Base-by-base conservation (phyloP, 2,329 filamentous ascomycete genomes). In the Clonostachys rhizophaga region DNA sequence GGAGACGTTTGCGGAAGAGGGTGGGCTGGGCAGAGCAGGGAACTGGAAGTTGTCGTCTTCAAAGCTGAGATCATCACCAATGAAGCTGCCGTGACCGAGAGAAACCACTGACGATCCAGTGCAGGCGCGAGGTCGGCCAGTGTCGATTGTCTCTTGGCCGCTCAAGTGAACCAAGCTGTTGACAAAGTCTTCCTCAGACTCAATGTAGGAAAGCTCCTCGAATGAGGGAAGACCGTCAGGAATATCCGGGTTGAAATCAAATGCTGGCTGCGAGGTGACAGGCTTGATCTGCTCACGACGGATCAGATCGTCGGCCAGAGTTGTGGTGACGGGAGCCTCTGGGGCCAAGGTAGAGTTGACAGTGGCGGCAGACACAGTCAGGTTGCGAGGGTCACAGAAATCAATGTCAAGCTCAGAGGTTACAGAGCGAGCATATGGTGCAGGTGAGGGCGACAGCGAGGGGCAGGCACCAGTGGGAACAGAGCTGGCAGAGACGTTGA, bases 301-400 rank as follows among this genome's bases (percentile, higher is more conserved):
- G 9, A 30, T 30, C 24, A 30, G 24, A 66, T 84, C 78, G 58
- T 86, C 83, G 44, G 75, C 75, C n/a, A 88, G 69, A 16, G 78
- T 78, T 40, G 83, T 74, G 53, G 83, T 74, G 54, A 88, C 74
- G 50, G 85, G 77, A 55, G 89, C 85, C 55, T 90, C 86, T 42
- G 77, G 68, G 8, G 75, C 68, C 44, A 76, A 61, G 9, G 70
- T 74, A 37, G 75, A 64, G 57, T 72, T 76, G 51, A 72, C 66
- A 47, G 75, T 67, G 59, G 64, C 45, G 62, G 67, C 66, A 46
- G 72, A 77, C 30, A 96, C 89, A 17, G 88, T 95, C 53, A 96
- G 73, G 62, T 95, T 89, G 61, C 91, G 85, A 34, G 92, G 91
- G 63, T 96, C 91, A 68, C 92, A 96, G 66, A 94, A 95, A 69